Base-by-base conservation (phyloP, 2,329 filamentous ascomycete species). In the Blastomyces emzantsi region DNA sequence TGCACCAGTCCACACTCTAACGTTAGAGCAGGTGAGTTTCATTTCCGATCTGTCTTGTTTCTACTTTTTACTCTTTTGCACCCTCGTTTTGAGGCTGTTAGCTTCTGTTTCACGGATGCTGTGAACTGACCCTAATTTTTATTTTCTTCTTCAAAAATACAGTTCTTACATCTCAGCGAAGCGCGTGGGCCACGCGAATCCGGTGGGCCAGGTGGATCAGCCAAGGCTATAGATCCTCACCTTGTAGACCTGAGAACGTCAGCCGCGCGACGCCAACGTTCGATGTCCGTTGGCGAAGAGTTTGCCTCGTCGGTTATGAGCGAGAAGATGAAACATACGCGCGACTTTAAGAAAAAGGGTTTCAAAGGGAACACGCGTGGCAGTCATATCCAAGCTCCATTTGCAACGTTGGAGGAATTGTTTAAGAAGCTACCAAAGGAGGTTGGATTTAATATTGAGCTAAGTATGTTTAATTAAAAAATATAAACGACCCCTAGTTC, bases 381-480 rank as follows among this genome's bases (percentile, higher is more conserved):
- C 61, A 92, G 91, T 73, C 95, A 95, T 70, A 97, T 99, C 70
- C 93, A 97, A 74, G 91, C 90, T 0, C 92, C 93, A 0, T 99
- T 99, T 77, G 92, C 93, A 8, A 99, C 94, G 0, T 81, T 99
- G 4, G 92, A 97, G 75, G 91, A 97, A 66, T 87, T 97, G 73
- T 97, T 99, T 78, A 84, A 85, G 70, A 88, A 92, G 72, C 79
- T 99, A 0, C 91, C 92, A 0, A 84, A 89, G 66, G 82, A 85
- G 17, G 89, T 96, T 28, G 92, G 94, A 17, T 99, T 99, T 83
- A 97, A 99, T 76, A 96, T 99, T 69, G 94, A 99, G 79, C 90
- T 99, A 84, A 97, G 80, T 82, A 73, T 73, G 80, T 76, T 66
- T 39, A 58, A 11, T 33, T 9, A 19, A 52, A 52, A 39, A 39